phyloP scores from a whole-genome alignment of 768 basidiomycete genomes.

The Lactarius hengduanensis region DNA sequence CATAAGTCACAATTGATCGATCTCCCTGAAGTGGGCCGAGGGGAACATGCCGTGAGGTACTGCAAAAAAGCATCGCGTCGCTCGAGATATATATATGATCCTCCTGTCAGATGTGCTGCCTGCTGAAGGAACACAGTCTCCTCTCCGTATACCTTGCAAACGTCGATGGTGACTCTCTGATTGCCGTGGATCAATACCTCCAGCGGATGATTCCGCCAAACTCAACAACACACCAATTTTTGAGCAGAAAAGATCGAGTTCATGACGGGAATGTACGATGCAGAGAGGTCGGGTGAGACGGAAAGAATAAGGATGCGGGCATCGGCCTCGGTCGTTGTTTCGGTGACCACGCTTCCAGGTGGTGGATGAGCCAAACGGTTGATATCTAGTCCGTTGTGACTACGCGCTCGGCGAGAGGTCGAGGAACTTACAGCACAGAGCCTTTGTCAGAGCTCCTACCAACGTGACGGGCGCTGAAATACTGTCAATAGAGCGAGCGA shows the following conservation, averaged over 20 bases:
- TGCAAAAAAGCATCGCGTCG: conserved; percentile 86
- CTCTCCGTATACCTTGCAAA: conserved; percentile 85
- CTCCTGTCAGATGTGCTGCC: conserved; percentile 92
- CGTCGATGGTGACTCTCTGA: conserved; percentile 96
- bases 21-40: not conserved
- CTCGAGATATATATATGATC: conserved; percentile 85
- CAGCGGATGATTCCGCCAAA: not conserved
- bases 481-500: conserved; percentile 23
- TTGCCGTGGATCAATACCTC: not conserved
- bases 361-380: conserved; percentile 51
- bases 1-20: conserved; percentile 1
- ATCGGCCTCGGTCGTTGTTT: conserved; percentile 40
- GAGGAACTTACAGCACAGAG: conserved; percentile 72
- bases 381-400: conserved; percentile 55
- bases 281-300: conserved; percentile 85
- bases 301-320: conserved; percentile 77
- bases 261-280: conserved; percentile 98
- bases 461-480: conserved; percentile 60
- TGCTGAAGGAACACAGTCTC: conserved; percentile 97
- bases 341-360: conserved; percentile 35
- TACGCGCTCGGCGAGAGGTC: not conserved
- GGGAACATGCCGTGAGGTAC: conserved; percentile 67
- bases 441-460: conserved; percentile 88
- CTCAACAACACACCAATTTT: conserved; percentile 65
- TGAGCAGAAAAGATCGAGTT: conserved; percentile 99